Percentiles rank a stretch among this genome's conserved stretches.
Evolutionary conservation across 495 filamentous ascomycete species (phyloP).

Genomic region (Pyronema domesticum): DNA sequence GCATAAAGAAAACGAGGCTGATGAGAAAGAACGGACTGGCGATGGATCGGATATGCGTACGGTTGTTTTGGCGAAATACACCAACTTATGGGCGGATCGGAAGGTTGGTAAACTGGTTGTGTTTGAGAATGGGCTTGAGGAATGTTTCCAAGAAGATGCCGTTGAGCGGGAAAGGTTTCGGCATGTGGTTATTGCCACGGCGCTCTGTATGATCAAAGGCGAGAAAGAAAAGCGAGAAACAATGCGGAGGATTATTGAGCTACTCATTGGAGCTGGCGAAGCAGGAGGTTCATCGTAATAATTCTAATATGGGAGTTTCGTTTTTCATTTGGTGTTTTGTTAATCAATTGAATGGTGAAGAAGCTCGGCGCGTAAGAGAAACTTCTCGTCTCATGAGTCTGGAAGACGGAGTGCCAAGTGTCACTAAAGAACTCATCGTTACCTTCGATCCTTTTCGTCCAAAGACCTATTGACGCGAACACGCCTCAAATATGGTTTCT

Average conservation of each 20-base stretch:
- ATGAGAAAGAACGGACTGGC: background rate
- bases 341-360: too few species aligned
- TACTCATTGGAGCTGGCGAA: background rate
- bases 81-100: constrained; percentile 11
- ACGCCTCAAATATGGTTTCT: too few species aligned
- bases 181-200: constrained; percentile 15
- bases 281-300: background rate
- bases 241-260: background rate
- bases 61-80: constrained; percentile 20
- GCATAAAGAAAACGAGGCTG: background rate
- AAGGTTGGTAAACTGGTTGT: constrained; percentile 15
- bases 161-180: constrained; percentile 10
- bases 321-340: too few species aligned
- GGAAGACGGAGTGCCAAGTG: too few species aligned
- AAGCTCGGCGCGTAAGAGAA: too few species aligned
- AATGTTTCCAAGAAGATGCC: background rate
- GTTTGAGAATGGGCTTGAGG: constrained; percentile 11
- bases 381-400: too few species aligned
- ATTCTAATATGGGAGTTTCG: too few species aligned
- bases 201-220: constrained; percentile 17
- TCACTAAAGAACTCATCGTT: too few species aligned
- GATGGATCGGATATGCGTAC: background rate
- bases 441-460: too few species aligned
- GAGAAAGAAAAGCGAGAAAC: constrained; percentile 21
- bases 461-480: too few species aligned